These are phyloP conservation scores for Wickerhamomyces xylosicus DNA, from an alignment of 805 yeast species.

Conservation along the genomic window DNA sequence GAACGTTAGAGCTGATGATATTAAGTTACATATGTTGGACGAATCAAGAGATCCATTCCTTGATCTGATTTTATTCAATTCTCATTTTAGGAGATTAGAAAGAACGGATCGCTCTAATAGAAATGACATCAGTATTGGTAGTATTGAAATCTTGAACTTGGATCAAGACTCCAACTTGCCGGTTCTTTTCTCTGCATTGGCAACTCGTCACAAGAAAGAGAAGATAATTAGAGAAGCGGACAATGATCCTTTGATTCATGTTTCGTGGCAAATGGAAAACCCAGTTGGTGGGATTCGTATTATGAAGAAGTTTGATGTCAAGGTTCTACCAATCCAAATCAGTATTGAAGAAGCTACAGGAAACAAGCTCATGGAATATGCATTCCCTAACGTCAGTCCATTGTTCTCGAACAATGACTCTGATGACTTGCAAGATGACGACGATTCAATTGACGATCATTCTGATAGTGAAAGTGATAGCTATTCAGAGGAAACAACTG, in stretches of 20 bases:
- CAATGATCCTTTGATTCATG: slow-evolving; percentile 26
- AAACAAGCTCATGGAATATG: slow-evolving; percentile 48
- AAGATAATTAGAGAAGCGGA: slow-evolving; percentile 12
- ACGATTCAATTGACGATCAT: neutral
- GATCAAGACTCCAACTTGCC: slow-evolving; percentile 51
- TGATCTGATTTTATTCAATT: slow-evolving; percentile 56
- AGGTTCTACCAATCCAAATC: slow-evolving; percentile 55
- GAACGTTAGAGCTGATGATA: slow-evolving; percentile 56
- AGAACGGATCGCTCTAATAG: slow-evolving; percentile 56
- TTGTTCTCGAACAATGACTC: slow-evolving; percentile 9
- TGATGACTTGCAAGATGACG: neutral
- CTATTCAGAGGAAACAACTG: too few relatives aligned
- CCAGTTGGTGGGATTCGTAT: slow-evolving; percentile 92
- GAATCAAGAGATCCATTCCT: slow-evolving; percentile 52
- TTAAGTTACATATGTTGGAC: slow-evolving; percentile 61
- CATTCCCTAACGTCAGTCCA: slow-evolving; percentile 45
- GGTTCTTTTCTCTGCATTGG: slow-evolving; percentile 52
- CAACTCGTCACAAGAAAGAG: slow-evolving; percentile 7
- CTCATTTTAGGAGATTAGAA: slow-evolving; percentile 52
- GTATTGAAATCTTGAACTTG: slow-evolving; percentile 63
- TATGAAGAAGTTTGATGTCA: slow-evolving; percentile 50
- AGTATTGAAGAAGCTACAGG: slow-evolving; percentile 69
- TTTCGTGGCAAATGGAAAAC: slow-evolving; percentile 69
- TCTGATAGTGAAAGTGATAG: neutral
- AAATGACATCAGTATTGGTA: slow-evolving; percentile 47